These are phyloP conservation scores for Diaporthe sp. DNA, from an alignment of 2,329 filamentous ascomycete genomes.

Conservation along the genomic window DNA sequence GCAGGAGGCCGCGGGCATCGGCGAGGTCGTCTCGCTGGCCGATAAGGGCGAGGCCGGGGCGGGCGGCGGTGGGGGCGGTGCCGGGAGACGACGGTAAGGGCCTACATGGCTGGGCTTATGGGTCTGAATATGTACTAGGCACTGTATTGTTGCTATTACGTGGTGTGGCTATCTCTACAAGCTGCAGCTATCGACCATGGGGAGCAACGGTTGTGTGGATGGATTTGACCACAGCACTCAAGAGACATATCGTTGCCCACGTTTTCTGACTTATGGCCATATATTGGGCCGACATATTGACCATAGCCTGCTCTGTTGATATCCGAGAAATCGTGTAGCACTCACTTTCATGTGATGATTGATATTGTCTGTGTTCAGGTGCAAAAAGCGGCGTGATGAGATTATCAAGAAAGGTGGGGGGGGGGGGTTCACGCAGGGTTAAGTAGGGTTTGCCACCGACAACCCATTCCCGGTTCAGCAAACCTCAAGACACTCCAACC, in stretches of 20 bases:
- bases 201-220: neutral
- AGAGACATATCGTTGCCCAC: neutral
- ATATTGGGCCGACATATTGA: neutral
- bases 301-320: neutral
- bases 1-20: constrained; percentile 94
- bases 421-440: neutral
- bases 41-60: constrained; percentile 71
- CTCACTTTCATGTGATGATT: no score
- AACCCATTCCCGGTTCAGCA: neutral
- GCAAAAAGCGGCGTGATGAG: neutral
- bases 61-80: constrained; percentile 51
- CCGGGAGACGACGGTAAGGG: constrained; percentile 37
- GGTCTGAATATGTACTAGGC: neutral
- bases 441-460: constrained; percentile 2
- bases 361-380: neutral
- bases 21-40: constrained; percentile 89
- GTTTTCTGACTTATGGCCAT: no score
- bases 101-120: neutral
- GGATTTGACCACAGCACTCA: neutral
- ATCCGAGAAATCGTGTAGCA: no score
- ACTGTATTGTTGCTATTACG: neutral
- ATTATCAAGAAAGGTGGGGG: neutral
- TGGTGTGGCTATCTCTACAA: neutral
- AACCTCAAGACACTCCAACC: neutral
- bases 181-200: neutral